Conservation (phyloP, 148 eudicot species). For the Chenopodium suecicum region DNA sequence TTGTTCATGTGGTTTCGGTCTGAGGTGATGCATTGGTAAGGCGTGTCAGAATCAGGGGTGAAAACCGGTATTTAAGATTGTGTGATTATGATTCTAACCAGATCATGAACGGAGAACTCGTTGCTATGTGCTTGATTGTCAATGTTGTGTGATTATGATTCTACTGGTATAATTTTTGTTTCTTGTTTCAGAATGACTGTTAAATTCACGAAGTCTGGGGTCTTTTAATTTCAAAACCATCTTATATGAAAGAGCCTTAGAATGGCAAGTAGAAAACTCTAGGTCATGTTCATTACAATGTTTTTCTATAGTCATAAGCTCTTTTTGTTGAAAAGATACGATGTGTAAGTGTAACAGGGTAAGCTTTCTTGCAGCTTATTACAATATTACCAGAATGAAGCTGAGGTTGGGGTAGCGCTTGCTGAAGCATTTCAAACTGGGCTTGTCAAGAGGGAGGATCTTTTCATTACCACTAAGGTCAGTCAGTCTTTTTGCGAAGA, state of each 20-base stretch:
- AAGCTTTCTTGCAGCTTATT: slow-evolving; percentile 63
- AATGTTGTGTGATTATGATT: too few relatives aligned
- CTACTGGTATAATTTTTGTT: too few relatives aligned
- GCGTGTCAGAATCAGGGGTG: too few relatives aligned
- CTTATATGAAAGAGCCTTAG: neutral
- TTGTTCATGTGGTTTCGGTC: too few relatives aligned
- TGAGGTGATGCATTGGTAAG: too few relatives aligned
- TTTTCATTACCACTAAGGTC: slow-evolving; percentile 89
- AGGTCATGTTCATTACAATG: neutral
- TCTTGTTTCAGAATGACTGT: too few relatives aligned
- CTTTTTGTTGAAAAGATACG: neutral
- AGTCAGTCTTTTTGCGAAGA: neutral
- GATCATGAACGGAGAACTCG: too few relatives aligned
- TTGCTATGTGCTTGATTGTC: too few relatives aligned
- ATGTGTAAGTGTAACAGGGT: slow-evolving; percentile 17
- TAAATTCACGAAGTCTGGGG: too few relatives aligned
- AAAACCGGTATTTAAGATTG: too few relatives aligned
- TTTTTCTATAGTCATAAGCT: neutral
- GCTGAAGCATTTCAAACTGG: slow-evolving; percentile 76
- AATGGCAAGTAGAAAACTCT: neutral
- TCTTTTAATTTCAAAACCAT: too few relatives aligned
- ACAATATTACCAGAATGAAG: slow-evolving; percentile 86
- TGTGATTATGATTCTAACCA: too few relatives aligned
- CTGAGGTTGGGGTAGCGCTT: slow-evolving; percentile 93
- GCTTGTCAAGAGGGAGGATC: slow-evolving; percentile 88